These are phyloP conservation scores for Pythium apleroticum DNA, from an alignment of 352 stramenopile genomes.

Conservation along the genomic window DNA sequence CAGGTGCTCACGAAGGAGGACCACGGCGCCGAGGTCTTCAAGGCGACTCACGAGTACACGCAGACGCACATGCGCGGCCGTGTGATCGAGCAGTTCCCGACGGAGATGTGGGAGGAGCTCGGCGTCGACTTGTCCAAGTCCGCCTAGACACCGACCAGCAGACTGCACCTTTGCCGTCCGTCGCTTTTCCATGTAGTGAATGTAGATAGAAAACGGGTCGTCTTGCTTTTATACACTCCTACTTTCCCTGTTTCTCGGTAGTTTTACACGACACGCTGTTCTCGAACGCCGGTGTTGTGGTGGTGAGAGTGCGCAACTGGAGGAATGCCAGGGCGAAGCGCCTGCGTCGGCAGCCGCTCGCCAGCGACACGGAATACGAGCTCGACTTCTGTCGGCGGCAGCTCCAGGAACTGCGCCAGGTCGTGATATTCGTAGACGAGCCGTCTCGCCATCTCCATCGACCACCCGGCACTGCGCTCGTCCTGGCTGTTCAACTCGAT, in stretches of 20 bases:
- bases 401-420: conserved; percentile 60
- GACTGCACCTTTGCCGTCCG: neutral
- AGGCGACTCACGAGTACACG: conserved; percentile 45
- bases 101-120: conserved; percentile 58
- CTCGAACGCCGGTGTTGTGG: conserved; percentile 4
- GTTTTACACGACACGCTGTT: conserved; percentile 23
- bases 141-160: neutral
- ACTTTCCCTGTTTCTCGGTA: neutral
- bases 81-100: conserved; percentile 63
- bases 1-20: conserved; percentile 55
- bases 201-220: neutral
- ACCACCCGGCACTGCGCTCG: conserved; percentile 47
- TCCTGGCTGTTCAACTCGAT: conserved; percentile 39
- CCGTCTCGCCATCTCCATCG: conserved; percentile 48
- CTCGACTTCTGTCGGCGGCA: conserved; percentile 65
- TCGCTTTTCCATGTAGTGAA: neutral
- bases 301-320: neutral
- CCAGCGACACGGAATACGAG: conserved; percentile 46
- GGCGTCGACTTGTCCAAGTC: conserved; percentile 17
- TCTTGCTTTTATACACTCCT: conserved; percentile 2
- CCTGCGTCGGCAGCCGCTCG: conserved; percentile 13
- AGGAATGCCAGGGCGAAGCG: neutral
- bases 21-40: conserved; percentile 49
- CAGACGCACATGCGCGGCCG: conserved; percentile 63
- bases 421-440: conserved; percentile 51